Base-by-base conservation (phyloP, 805 yeast species). In the Danielozyma ontarioensis region DNA sequence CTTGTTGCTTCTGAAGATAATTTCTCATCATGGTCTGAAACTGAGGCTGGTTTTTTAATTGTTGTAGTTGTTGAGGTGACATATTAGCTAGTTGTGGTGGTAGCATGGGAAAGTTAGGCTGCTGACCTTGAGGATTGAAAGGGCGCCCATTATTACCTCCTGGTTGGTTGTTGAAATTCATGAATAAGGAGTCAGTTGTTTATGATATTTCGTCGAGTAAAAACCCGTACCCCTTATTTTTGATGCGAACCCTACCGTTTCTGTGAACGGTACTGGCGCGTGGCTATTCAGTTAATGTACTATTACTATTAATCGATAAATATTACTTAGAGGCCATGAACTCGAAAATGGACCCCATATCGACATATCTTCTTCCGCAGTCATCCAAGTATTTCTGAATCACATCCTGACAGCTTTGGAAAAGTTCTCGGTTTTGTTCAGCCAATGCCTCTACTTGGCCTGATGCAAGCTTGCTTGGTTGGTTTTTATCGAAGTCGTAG, bases 361-460 rank as follows among this genome's bases (percentile, higher is more conserved):
- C 84, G 32, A 89, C 97, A 57, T 78, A 88, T 31, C 96, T 71
- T 45, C 96, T 79, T 4, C 95, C 97, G 60, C 90, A 83, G 41
- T 83, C 83, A 32, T 68, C 68, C 44, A 90, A 59, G 48, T 89
- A 90, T 56, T 78, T 79, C 43, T 77, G 74, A 1, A 83, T 83
- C 2, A 86, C 80, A 8, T 66, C 63, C 29, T 72, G 67, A 41
- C 76, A 74, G 4, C 59, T 46, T 13, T 57, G 72, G 47, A 88
- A 81, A 14, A 74, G 48, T 10, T 63, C 77, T 33, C 88, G 65
- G 51, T 87, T 89, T 49, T 83, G 95, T 52, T 83, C 95, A 1
- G 83, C 80, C 27, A 86, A 61, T 0, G 89, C 94, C 37, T 73
- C 78, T 10, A 83, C 55, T 40, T 83, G 81, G 2, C 82, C 80